A percentile compares a stretch with the other conserved stretches of the same genome.
These are phyloP conservation scores for Leccinum uliginosum DNA, from an alignment of 768 basidiomycete species.

Conservation along the genomic window DNA sequence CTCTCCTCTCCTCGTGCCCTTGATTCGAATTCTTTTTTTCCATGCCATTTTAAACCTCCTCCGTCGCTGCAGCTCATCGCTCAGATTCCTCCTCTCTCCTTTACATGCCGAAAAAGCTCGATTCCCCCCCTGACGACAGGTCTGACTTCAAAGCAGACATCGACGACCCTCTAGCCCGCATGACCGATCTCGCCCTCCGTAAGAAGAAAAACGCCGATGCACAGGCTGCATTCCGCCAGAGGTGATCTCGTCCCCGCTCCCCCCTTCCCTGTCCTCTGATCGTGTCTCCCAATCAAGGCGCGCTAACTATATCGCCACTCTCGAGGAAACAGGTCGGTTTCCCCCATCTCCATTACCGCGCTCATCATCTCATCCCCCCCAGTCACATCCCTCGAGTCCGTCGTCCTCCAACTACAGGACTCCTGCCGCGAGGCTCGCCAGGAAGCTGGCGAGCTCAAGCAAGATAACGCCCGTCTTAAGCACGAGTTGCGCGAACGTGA, in stretches of 20 bases:
- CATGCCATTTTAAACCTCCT: slow-evolving; percentile 53
- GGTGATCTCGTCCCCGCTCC: slow-evolving; percentile 28
- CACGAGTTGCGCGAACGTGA: slow-evolving; percentile 69
- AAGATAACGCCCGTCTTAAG: slow-evolving; percentile 61
- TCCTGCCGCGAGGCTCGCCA: slow-evolving; percentile 65
- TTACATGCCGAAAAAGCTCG: slow-evolving; percentile 30
- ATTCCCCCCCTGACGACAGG: slow-evolving; percentile 34
- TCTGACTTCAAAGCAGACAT: slow-evolving; percentile 35
- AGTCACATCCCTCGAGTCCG: slow-evolving; percentile 84
- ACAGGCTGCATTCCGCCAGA: slow-evolving; percentile 78
- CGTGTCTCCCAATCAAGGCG: slow-evolving; percentile 34
- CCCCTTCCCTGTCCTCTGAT: slow-evolving; percentile 17
- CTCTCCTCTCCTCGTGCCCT: slow-evolving; percentile 72
- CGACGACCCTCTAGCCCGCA: slow-evolving; percentile 35
- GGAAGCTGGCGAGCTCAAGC: slow-evolving; percentile 57
- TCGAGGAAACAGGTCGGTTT: slow-evolving; percentile 69
- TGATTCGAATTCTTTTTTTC: slow-evolving; percentile 63
- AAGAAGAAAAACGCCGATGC: slow-evolving; percentile 91
- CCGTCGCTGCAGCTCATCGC: slow-evolving; percentile 15
- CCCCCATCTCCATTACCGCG: not conserved
- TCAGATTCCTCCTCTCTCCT: slow-evolving; percentile 2
- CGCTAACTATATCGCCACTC: slow-evolving; percentile 82
- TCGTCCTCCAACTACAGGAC: slow-evolving; percentile 79
- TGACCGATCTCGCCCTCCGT: slow-evolving; percentile 66
- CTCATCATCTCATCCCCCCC: slow-evolving; percentile 15